Evolutionary conservation across 495 filamentous ascomycete genomes (phyloP).

Genomic region (Aspergillus mulundensis): DNA sequence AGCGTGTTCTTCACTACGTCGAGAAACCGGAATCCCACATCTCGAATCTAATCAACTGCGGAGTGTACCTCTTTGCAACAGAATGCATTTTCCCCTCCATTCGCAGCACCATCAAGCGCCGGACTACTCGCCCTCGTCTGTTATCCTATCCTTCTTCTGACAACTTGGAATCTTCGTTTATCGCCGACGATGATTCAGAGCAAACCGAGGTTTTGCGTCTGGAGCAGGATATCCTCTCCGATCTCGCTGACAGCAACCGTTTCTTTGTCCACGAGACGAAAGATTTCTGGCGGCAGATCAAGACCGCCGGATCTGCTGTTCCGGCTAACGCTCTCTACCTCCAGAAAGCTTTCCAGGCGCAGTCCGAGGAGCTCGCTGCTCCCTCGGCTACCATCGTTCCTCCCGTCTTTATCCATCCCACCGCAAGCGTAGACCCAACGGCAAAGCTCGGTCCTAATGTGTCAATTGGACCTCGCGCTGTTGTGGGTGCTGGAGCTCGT

Average conservation of each 20-base stretch:
- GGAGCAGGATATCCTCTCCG: conserved; percentile 95
- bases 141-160: conserved; percentile 93
- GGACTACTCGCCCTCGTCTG: conserved; percentile 84
- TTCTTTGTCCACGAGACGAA: conserved; percentile 99
- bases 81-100: conserved; percentile 97
- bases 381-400: conserved; percentile 88
- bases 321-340: conserved; percentile 97
- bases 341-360: conserved; percentile 85
- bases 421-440: conserved; percentile 87
- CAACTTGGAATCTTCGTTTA: conserved; percentile 78
- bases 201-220: conserved; percentile 88
- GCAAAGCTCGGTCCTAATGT: conserved; percentile 98
- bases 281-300: conserved; percentile 99
- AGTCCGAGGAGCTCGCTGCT: conserved; percentile 74
- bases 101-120: conserved; percentile 91
- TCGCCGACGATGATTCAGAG: conserved; percentile 69
- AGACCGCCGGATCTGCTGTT: conserved; percentile 95
- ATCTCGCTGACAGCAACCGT: conserved; percentile 94
- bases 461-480: conserved; percentile 81
- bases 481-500: conserved; percentile 82
- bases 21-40: conserved; percentile 99
- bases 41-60: conserved; percentile 98
- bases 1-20: conserved; percentile 97
- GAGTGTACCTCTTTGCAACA: conserved; percentile 94
- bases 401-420: conserved; percentile 95